These are phyloP conservation scores for Teunomyces atbi DNA, from an alignment of 805 yeast species.

Conservation along the genomic window DNA sequence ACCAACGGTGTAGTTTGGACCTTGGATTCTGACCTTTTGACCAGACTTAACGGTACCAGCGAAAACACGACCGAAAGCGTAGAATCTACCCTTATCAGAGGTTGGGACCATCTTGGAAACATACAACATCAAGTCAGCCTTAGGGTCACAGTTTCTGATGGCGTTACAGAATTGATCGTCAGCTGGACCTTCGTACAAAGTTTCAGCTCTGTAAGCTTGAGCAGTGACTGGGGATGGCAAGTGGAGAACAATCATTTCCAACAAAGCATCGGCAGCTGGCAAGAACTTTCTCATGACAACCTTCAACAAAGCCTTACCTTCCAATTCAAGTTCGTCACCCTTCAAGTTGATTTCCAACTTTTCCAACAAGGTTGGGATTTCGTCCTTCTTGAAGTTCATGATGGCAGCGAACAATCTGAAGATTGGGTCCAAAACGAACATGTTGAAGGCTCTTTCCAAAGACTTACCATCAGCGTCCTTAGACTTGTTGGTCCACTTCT, in stretches of 20 bases:
- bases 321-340: slow-evolving; percentile 96
- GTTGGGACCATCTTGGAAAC: slow-evolving; percentile 99
- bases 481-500: slow-evolving; percentile 97
- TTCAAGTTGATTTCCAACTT: slow-evolving; percentile 92
- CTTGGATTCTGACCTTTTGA: slow-evolving; percentile 99
- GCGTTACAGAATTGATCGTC: slow-evolving; percentile 88
- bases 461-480: slow-evolving; percentile 94
- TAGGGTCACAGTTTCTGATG: slow-evolving; percentile 98
- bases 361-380: slow-evolving; percentile 85
- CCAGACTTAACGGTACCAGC: slow-evolving; percentile 99
- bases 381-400: slow-evolving; percentile 99
- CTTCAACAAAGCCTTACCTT: slow-evolving; percentile 98
- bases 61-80: slow-evolving; percentile 99
- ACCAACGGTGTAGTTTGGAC: slow-evolving; percentile 99
- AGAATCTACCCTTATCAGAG: slow-evolving; percentile 99
- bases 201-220: slow-evolving; percentile 98
- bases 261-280: slow-evolving; percentile 99
- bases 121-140: slow-evolving; percentile 97
- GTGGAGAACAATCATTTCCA: slow-evolving; percentile 98
- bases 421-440: slow-evolving; percentile 98
- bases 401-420: slow-evolving; percentile 95
- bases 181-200: slow-evolving; percentile 98
- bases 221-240: slow-evolving; percentile 99
- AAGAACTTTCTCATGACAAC: slow-evolving; percentile 99
- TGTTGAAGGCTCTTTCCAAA: slow-evolving; percentile 99